phyloP scores from a whole-genome alignment of 768 basidiomycete genomes.

The Inosperma sp. region DNA sequence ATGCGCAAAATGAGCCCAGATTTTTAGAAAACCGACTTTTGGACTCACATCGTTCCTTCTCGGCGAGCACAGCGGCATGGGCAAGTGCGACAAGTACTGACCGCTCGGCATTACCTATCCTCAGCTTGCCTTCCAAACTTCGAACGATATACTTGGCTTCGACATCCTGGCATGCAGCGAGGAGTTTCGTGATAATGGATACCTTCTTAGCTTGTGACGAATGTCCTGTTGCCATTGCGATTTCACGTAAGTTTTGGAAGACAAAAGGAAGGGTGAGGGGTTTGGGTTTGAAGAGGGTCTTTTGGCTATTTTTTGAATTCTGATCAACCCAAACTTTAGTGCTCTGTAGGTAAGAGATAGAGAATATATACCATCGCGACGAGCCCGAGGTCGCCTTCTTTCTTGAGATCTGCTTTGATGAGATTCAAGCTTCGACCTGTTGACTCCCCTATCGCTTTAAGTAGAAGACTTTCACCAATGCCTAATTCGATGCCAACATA shows the following conservation, averaged over 20 bases:
- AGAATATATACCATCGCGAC: constrained; percentile 76
- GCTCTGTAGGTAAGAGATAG: not conserved
- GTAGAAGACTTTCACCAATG: constrained; percentile 89
- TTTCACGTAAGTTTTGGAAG: constrained; percentile 86
- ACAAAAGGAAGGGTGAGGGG: constrained; percentile 84
- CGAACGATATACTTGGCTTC: constrained; percentile 98
- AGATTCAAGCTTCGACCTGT: constrained; percentile 81
- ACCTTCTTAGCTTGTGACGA: constrained; percentile 97
- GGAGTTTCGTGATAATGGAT: constrained; percentile 86
- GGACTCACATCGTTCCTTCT: constrained; percentile 62
- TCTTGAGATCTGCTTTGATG: constrained; percentile 90
- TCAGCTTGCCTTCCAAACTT: constrained; percentile 92
- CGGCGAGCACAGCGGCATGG: constrained; percentile 81
- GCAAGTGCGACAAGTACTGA: constrained; percentile 94
- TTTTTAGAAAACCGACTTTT: constrained; percentile 6
- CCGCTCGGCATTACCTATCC: constrained; percentile 95
- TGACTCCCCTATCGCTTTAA: constrained; percentile 93
- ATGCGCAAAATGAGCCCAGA: not conserved
- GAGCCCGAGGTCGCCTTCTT: constrained; percentile 90
- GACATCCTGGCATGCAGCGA: constrained; percentile 84
- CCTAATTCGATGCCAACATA: constrained; percentile 94
- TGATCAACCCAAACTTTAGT: constrained; percentile 28
- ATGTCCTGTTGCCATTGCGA: constrained; percentile 80
- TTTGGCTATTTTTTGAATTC: constrained; percentile 92
- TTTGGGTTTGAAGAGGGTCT: constrained; percentile 92